Base-by-base conservation (phyloP, 768 basidiomycete species). In the Trametes coccinea region DNA sequence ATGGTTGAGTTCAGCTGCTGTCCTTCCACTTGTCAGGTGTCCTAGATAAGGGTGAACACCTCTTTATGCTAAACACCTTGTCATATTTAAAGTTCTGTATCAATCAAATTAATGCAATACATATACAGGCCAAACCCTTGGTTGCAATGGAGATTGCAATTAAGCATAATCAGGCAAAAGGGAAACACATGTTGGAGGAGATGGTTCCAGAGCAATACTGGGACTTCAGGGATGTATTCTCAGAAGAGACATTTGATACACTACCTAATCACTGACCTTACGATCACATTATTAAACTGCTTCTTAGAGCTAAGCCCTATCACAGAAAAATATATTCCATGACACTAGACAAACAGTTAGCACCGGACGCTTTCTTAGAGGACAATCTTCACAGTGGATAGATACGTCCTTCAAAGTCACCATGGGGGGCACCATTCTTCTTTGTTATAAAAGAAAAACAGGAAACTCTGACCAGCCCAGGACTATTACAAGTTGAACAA, bases 401-500 rank as follows among this genome's bases (percentile, higher is more conserved):
- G 16, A 70, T 70, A 14, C n/a, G 60, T 11, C 63, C 59, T 11
- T 70, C 65, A 0, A 66, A 66, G 33, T 68, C 67, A 5, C 67
- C 66, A 4, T 59, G 65, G 40, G 64, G 67, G 4, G 58, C 68
- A 3, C 72, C 72, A 0, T 64, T 74, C 49, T 69, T 75, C 63
- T 75, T 76, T 53, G 66, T 73, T 45, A 61, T 22, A 53, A 9
- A 73, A 72, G 55, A 74, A 72, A 53, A 67, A 70, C 53, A 71
- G 73, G 8, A 56, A 57, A 1, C 71, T 70, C 3, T 60, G 69
- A 29, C 66, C 59, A 2, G 52, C 51, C 29, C 59, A 67, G 27
- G 71, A 77, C 56, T 75, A 76, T 47, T 51, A 69, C 6, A 40
- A 57, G 39, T 60, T 72, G 65, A 79, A 80, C 53, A 33, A 52